Evolutionary conservation across 257 asterid species (phyloP).

Genomic region (Nicotiana obtusifolia): DNA sequence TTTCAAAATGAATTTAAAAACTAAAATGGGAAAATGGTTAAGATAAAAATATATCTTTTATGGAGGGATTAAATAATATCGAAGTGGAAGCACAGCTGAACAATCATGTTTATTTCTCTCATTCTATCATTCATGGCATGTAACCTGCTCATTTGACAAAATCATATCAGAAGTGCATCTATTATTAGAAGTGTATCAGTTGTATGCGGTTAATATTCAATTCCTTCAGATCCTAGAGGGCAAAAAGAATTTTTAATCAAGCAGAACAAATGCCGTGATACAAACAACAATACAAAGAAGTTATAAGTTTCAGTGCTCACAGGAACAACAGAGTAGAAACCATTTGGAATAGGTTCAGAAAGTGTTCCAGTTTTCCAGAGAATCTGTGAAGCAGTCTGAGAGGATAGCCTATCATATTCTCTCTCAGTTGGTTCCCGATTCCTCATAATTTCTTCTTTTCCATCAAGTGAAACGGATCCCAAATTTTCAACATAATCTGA

Average conservation of each 20-base stretch:
- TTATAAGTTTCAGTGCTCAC: slow-evolving; percentile 47
- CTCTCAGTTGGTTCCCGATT: slow-evolving; percentile 33
- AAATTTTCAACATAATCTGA: slow-evolving; percentile 57
- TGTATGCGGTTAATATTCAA: background rate
- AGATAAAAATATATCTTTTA: background rate
- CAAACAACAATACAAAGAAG: slow-evolving; percentile 12
- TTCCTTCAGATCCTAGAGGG: background rate
- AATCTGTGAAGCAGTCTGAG: slow-evolving; percentile 64
- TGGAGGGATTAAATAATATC: background rate
- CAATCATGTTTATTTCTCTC: background rate
- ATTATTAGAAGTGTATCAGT: background rate
- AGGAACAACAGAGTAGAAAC: slow-evolving; percentile 90
- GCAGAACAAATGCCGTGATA: background rate
- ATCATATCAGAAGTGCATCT: background rate
- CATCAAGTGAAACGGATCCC: slow-evolving; percentile 67
- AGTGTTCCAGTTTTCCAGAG: slow-evolving; percentile 92
- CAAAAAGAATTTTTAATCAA: background rate
- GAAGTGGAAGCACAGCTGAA: background rate
- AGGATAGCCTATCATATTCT: slow-evolving; percentile 36
- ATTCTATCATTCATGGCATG: background rate
- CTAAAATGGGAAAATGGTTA: background rate
- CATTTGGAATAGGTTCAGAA: slow-evolving; percentile 84
- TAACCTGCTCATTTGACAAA: background rate
- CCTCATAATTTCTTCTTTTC: slow-evolving; percentile 39
- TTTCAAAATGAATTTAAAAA: background rate